Evolutionary conservation across 495 filamentous ascomycete species (phyloP).

Genomic region (Lophiotrema nucula): DNA sequence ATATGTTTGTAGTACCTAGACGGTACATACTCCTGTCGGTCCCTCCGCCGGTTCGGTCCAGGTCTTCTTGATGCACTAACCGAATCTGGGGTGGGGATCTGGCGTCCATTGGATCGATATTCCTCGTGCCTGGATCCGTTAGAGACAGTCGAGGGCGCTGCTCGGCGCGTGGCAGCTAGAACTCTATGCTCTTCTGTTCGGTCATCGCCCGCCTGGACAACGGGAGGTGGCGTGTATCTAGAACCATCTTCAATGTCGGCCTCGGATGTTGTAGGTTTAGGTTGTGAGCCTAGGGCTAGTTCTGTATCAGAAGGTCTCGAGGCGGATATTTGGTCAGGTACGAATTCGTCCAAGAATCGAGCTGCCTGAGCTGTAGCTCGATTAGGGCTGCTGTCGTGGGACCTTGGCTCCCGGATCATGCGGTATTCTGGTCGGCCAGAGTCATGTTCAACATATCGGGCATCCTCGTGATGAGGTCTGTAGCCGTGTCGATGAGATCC

Average conservation of each 20-base stretch:
- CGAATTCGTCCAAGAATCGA: conserved; percentile 44
- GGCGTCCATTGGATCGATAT: conserved; percentile 4
- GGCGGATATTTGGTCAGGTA: conserved; percentile 26
- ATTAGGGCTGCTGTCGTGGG: conserved; percentile 10
- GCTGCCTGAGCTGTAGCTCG: conserved; percentile 42
- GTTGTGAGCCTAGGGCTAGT: neutral
- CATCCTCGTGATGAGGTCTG: conserved; percentile 1
- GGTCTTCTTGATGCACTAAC: conserved; percentile 11
- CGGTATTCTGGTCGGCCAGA: conserved; percentile 19
- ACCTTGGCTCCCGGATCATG: conserved; percentile 4
- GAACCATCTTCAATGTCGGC: conserved; percentile 25
- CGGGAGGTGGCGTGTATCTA: conserved; percentile 24
- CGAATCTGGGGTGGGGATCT: conserved; percentile 26
- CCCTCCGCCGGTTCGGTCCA: conserved; percentile 22
- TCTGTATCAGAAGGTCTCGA: neutral
- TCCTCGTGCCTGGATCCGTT: conserved; percentile 32
- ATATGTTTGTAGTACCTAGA: conserved; percentile 31
- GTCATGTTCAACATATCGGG: conserved; percentile 19
- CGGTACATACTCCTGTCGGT: conserved; percentile 23
- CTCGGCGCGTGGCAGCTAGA: neutral
- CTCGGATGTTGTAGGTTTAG: neutral
- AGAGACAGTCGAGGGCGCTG: conserved; percentile 10
- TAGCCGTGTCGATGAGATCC: conserved; percentile 17
- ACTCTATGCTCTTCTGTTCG: neutral
- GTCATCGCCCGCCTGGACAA: conserved; percentile 2